phyloP scores from a whole-genome alignment of 75 land plant genomes.

The Azolla pinnata region DNA sequence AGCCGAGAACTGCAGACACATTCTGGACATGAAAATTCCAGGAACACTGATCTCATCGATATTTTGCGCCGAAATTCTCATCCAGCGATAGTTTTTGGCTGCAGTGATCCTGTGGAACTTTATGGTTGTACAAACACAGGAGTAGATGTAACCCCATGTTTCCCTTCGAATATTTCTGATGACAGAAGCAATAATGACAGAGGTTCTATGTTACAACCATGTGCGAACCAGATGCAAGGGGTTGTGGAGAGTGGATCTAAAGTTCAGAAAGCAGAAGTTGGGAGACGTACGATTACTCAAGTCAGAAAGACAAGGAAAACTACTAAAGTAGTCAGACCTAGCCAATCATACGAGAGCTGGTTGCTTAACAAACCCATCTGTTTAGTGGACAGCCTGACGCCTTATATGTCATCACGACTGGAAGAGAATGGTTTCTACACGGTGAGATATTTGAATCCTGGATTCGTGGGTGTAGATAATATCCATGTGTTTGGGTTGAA shows the following conservation, averaged over 20 bases:
- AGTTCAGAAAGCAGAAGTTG: neutral
- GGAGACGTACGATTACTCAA: neutral
- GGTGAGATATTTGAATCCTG: constrained; percentile 12
- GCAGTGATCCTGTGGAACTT: constrained; percentile 31
- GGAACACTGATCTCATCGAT: neutral
- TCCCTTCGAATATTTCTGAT: too few species aligned
- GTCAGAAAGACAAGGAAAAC: neutral
- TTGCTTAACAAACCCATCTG: constrained; percentile 25
- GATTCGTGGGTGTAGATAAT: too few species aligned
- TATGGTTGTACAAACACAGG: constrained; percentile 6
- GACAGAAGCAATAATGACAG: neutral
- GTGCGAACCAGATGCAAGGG: neutral
- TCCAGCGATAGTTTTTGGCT: constrained; percentile 27
- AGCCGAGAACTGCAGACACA: constrained; percentile 12
- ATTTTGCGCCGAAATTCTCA: neutral
- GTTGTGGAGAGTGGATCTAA: neutral
- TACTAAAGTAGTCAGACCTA: neutral
- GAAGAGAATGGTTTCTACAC: constrained; percentile 27
- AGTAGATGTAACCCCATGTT: too few species aligned
- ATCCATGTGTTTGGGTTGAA: too few species aligned
- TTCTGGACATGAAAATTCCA: too few species aligned
- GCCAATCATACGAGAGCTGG: constrained; percentile 11
- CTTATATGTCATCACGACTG: constrained; percentile 16
- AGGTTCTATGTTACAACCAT: neutral
- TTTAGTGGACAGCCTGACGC: constrained; percentile 12